A percentile compares a stretch with the other conserved stretches of the same genome.
Conservation (phyloP, 371 early-diverging fungal genomes). For the Neoconidiobolus thromboides region DNA sequence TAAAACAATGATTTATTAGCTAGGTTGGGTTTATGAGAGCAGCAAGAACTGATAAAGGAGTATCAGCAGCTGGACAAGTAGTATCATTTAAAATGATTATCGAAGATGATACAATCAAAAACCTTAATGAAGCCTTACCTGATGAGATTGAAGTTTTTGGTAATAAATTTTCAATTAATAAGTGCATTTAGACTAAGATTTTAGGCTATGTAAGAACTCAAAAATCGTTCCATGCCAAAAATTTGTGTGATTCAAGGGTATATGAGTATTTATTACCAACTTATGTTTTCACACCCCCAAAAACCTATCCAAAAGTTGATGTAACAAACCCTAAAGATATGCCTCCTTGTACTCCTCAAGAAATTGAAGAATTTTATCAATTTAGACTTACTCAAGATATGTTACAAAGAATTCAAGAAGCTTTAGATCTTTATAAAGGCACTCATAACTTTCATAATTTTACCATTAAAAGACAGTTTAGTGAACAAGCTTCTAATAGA, state of each 20-base stretch:
- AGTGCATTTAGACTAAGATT: background rate
- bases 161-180: conserved; percentile 10
- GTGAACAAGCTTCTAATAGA: conserved; percentile 58
- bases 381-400: conserved; percentile 41
- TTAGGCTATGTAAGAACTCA: conserved; percentile 48
- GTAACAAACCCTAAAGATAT: background rate
- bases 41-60: conserved; percentile 99
- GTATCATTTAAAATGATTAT: conserved; percentile 78
- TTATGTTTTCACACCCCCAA: conserved; percentile 35
- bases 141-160: conserved; percentile 76
- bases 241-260: conserved; percentile 72
- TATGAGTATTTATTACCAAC: conserved; percentile 98
- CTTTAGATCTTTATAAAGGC: conserved; percentile 61
- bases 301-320: conserved; percentile 12
- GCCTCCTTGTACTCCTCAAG: too few species aligned
- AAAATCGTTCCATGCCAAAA: conserved; percentile 80
- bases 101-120: conserved; percentile 43
- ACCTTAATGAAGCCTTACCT: conserved; percentile 53
- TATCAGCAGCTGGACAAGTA: conserved; percentile 95
- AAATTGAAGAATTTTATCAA: conserved; percentile 17
- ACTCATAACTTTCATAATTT: conserved; percentile 96
- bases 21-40: conserved; percentile 44
- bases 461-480: conserved; percentile 58
- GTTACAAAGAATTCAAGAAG: conserved; percentile 38
- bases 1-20: too few species aligned